phyloP scores from a whole-genome alignment of 768 basidiomycete genomes.

The Pulveroboletus ravenelii region DNA sequence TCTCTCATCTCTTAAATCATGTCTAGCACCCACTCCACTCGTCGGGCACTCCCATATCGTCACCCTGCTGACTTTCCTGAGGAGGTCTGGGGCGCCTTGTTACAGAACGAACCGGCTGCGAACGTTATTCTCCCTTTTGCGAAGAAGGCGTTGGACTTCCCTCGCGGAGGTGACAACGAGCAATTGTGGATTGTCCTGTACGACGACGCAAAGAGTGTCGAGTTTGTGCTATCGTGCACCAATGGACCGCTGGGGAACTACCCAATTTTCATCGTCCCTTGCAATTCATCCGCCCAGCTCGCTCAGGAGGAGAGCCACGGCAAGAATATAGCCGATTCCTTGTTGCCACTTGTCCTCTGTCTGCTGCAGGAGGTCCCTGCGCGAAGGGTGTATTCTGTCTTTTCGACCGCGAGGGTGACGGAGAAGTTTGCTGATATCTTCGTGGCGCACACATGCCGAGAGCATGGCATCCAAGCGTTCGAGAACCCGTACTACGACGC shows the following conservation, averaged over 20 bases:
- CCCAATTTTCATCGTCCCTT: constrained; percentile 14
- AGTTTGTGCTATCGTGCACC: constrained; percentile 9
- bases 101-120: constrained; percentile 26
- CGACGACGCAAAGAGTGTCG: constrained; percentile 13
- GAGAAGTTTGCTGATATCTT: constrained; percentile 42
- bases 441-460: constrained; percentile 30
- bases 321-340: constrained; percentile 1
- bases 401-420: constrained; percentile 47
- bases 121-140: constrained; percentile 42
- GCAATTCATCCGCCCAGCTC: constrained; percentile 13
- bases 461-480: constrained; percentile 18
- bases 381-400: constrained; percentile 52
- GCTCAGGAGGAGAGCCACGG: constrained; percentile 7
- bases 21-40: constrained; percentile 1
- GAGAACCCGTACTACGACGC: constrained; percentile 58
- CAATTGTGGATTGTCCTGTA: constrained; percentile 33
- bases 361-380: constrained; percentile 12
- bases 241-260: not conserved
- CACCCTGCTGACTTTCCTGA: constrained; percentile 14
- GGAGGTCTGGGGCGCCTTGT: constrained; percentile 29
- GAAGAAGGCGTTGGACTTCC: constrained; percentile 19
- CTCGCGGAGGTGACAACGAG: not conserved
- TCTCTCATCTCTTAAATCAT: constrained; percentile 5
- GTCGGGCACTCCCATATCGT: constrained; percentile 2
- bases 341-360: constrained; percentile 8